Percentiles rank a stretch among this genome's conserved stretches.
These are phyloP conservation scores for Starmerella etchellsii DNA, from an alignment of 805 yeast species.

Conservation along the genomic window DNA sequence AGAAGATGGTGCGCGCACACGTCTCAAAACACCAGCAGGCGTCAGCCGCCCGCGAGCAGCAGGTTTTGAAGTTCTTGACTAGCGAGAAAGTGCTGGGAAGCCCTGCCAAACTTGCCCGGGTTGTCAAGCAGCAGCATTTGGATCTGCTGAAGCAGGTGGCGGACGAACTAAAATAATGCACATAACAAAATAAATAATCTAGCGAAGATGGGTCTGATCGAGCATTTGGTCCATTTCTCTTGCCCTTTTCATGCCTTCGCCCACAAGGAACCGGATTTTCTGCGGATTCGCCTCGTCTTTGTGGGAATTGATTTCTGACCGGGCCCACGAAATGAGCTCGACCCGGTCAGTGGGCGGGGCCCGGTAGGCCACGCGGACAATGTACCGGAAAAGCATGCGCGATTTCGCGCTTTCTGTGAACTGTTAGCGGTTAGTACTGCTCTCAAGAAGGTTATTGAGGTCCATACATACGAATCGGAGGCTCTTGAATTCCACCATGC, in stretches of 20 bases:
- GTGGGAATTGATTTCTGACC: conserved; percentile 25
- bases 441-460: background rate
- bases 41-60: background rate
- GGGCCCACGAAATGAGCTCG: conserved; percentile 27
- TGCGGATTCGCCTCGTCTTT: conserved; percentile 23
- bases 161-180: background rate
- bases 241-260: conserved; percentile 27
- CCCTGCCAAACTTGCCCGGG: background rate
- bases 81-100: background rate
- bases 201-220: background rate
- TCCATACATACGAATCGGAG: conserved; percentile 18
- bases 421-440: conserved; percentile 16
- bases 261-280: conserved; percentile 25
- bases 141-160: background rate
- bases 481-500: conserved; percentile 13
- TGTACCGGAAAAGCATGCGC: conserved; percentile 25
- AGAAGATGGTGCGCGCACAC: background rate
- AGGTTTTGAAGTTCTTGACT: background rate
- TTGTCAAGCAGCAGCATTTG: conserved; percentile 5
- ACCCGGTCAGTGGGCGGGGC: conserved; percentile 18
- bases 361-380: conserved; percentile 25
- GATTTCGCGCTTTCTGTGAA: conserved; percentile 28
- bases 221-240: conserved; percentile 24
- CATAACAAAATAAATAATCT: background rate
- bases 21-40: background rate